Percentiles rank a stretch among this genome's conserved stretches.
Evolutionary conservation across 1,284 basidiomycete species (phyloP).

Genomic region (Pulveroboletus ridleyi): DNA sequence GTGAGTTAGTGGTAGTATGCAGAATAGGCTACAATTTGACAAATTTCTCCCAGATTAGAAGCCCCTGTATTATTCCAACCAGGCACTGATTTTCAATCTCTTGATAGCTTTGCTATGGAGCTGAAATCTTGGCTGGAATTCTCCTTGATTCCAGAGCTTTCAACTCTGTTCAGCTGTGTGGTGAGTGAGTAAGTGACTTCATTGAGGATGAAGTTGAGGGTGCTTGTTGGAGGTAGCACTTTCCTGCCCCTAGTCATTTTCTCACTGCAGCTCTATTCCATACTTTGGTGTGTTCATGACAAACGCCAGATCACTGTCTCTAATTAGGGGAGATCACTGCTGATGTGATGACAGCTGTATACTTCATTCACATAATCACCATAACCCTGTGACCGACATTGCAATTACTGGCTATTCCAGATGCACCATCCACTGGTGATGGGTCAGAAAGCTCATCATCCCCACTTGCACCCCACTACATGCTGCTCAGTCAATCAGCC

Average conservation of each 20-base stretch:
- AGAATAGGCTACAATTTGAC: constrained; percentile 11
- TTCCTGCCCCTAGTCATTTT: constrained; percentile 62
- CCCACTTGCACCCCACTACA: constrained; percentile 33
- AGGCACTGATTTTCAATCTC: constrained; percentile 63
- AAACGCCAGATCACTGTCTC: constrained; percentile 52
- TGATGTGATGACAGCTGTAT: constrained; percentile 75
- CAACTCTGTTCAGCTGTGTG: constrained; percentile 67
- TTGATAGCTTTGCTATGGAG: constrained; percentile 51
- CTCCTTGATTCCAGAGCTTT: constrained; percentile 64
- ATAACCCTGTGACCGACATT: constrained; percentile 46
- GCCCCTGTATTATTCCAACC: constrained; percentile 67
- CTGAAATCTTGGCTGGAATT: constrained; percentile 70
- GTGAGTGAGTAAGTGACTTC: constrained; percentile 42
- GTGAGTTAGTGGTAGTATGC: constrained; percentile 44
- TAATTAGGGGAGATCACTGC: constrained; percentile 69
- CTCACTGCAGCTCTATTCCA: constrained; percentile 61
- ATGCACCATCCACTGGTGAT: constrained; percentile 55
- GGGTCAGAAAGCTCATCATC: constrained; percentile 45
- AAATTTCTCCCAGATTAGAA: constrained; percentile 53
- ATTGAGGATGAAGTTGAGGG: constrained; percentile 12
- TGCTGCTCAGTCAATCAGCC: constrained; percentile 54
- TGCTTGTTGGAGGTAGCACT: constrained; percentile 57
- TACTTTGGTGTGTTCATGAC: constrained; percentile 78
- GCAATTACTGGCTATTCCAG: constrained; percentile 49
- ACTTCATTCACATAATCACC: constrained; percentile 59